Conservation (phyloP, 495 filamentous ascomycete genomes). For the Neurospora intermedia region DNA sequence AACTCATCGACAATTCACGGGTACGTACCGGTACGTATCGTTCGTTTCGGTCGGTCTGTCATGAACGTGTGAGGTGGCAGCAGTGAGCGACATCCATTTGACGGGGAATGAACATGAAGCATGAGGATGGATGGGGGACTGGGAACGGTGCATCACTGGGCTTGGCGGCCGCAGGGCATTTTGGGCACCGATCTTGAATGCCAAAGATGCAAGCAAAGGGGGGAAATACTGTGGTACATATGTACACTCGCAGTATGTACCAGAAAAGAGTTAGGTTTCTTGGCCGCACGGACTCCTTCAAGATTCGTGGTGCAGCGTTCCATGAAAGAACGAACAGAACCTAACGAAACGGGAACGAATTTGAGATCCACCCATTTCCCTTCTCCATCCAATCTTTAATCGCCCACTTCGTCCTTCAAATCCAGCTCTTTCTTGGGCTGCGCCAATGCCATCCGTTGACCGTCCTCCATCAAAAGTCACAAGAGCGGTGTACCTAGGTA, state of each 20-base stretch:
- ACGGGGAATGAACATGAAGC: neutral
- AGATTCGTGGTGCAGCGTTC: neutral
- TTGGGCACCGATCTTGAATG: neutral
- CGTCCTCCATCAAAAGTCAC: neutral
- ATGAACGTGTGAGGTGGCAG: neutral
- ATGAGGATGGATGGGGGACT: neutral
- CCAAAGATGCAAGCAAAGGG: neutral
- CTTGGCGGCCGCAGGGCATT: neutral
- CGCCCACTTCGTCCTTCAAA: too few species aligned
- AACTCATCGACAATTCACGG: neutral
- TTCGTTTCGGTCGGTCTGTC: neutral
- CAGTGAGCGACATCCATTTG: neutral
- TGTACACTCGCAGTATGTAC: too few species aligned
- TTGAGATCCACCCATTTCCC: constrained; percentile 19
- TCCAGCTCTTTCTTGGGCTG: neutral
- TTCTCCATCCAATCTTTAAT: constrained; percentile 18
- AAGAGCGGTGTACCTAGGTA: neutral
- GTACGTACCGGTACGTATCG: neutral
- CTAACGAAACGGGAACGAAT: constrained; percentile 5
- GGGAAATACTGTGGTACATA: neutral
- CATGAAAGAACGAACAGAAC: neutral
- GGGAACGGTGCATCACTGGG: neutral
- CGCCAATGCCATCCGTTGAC: neutral
- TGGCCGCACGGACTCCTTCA: neutral
- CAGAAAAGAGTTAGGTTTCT: neutral